phyloP scores from a whole-genome alignment of 164 flowering plant genomes.

The Saururus chinensis region DNA sequence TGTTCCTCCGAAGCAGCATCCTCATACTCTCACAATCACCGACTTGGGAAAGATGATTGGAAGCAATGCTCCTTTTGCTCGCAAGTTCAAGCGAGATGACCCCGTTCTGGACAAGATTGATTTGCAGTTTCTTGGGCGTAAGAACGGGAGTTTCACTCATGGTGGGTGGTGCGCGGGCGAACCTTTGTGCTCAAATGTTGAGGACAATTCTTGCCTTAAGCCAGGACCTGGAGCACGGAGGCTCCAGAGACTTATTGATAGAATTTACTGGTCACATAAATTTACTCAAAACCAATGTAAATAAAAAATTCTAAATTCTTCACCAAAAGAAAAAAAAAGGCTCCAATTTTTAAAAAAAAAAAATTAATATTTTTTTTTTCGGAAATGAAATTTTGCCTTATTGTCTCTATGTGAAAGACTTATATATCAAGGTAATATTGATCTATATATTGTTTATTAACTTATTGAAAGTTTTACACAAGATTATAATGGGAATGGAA shows the following conservation, averaged over 20 bases:
- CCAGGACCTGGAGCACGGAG: constrained; percentile 61
- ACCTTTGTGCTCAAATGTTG: constrained; percentile 42
- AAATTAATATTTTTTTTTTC: too few relatives aligned
- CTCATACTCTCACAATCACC: constrained; percentile 40
- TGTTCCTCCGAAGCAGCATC: constrained; percentile 68
- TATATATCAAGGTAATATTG: too few relatives aligned
- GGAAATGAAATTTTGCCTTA: too few relatives aligned
- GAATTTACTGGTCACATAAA: constrained; percentile 17
- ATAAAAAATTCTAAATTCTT: too few relatives aligned
- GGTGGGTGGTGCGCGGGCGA: constrained; percentile 76
- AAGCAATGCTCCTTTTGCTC: constrained; percentile 62
- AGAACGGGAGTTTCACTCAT: constrained; percentile 46
- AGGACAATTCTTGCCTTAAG: constrained; percentile 26
- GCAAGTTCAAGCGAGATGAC: constrained; percentile 49
- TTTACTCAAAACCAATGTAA: background rate
- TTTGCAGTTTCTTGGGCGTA: constrained; percentile 33
- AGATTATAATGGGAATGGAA: too few relatives aligned
- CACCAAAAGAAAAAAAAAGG: too few relatives aligned
- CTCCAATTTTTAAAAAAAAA: too few relatives aligned
- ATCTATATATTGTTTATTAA: too few relatives aligned
- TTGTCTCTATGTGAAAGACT: too few relatives aligned
- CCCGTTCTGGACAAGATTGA: constrained; percentile 56
- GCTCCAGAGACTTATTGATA: constrained; percentile 30
- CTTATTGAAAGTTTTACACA: too few relatives aligned
- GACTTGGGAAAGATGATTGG: constrained; percentile 44